Evolutionary conservation across 1,139 yeast species (phyloP).

Genomic region (Protomyces arabidopsidicola): DNA sequence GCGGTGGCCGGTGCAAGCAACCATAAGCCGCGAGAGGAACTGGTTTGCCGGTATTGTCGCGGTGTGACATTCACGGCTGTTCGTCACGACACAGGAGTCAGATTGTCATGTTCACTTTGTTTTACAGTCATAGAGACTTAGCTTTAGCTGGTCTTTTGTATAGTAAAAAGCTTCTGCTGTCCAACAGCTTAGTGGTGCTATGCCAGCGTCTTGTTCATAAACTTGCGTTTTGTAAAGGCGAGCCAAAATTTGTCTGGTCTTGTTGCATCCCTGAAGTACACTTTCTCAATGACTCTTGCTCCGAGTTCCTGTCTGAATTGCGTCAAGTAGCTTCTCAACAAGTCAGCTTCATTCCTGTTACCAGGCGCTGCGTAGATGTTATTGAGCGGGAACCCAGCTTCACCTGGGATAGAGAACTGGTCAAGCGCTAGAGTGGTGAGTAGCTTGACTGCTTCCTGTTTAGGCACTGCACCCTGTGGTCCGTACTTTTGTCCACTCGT

Average conservation of each 20-base stretch:
- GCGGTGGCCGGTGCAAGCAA: background rate
- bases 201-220: constrained; percentile 50
- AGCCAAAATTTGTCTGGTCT: constrained; percentile 68
- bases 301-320: constrained; percentile 96
- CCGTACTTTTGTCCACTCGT: constrained; percentile 32
- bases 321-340: constrained; percentile 71
- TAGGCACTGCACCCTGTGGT: constrained; percentile 38
- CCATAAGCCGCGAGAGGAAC: background rate
- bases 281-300: constrained; percentile 65
- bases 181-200: background rate
- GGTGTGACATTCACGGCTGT: background rate
- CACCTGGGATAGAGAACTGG: constrained; percentile 89
- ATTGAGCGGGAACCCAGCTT: constrained; percentile 87
- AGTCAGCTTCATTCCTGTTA: constrained; percentile 66
- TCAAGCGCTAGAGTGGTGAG: constrained; percentile 83
- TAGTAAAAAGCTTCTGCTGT: background rate
- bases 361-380: constrained; percentile 72
- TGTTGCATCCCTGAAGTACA: constrained; percentile 53
- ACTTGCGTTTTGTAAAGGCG: constrained; percentile 88
- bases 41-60: background rate
- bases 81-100: background rate
- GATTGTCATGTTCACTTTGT: background rate
- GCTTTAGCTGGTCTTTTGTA: background rate
- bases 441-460: constrained; percentile 63
- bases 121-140: background rate